Percentiles rank a stretch among this genome's conserved stretches.
Conservation (phyloP, 768 basidiomycete species). For the Candolleomyces aberdarensis region DNA sequence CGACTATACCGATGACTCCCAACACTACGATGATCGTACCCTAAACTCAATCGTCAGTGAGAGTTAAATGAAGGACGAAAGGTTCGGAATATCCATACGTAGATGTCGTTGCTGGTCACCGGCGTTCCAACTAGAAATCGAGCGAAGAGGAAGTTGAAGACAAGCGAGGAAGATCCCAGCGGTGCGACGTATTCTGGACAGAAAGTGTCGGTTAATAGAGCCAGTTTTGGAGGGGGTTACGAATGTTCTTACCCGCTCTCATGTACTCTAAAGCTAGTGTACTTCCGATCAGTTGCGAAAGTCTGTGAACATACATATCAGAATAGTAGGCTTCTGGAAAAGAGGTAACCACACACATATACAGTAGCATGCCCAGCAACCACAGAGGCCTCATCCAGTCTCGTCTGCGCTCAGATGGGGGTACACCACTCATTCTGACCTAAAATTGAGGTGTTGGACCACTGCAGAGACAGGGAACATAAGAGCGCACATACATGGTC, state of each 20-base stretch:
- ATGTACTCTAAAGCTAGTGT: constrained; percentile 86
- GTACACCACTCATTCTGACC: constrained; percentile 73
- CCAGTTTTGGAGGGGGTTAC: not conserved
- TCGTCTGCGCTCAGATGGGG: constrained; percentile 66
- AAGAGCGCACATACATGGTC: constrained; percentile 65
- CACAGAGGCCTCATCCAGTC: constrained; percentile 87
- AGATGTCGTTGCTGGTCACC: constrained; percentile 80
- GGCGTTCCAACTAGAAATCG: constrained; percentile 84
- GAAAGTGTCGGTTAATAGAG: constrained; percentile 4
- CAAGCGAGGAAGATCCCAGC: constrained; percentile 86
- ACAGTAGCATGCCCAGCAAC: constrained; percentile 90
- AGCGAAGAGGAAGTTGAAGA: constrained; percentile 97
- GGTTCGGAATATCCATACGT: constrained; percentile 41
- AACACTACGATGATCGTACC: constrained; percentile 81
- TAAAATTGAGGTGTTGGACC: constrained; percentile 20
- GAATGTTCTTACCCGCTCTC: constrained; percentile 59
- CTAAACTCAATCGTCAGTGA: constrained; percentile 30
- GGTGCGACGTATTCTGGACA: constrained; percentile 91
- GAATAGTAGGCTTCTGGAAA: constrained; percentile 5
- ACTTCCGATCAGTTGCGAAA: constrained; percentile 85
- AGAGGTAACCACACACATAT: constrained; percentile 60
- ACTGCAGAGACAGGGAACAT: not conserved
- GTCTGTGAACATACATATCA: constrained; percentile 31
- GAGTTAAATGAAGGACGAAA: not conserved
- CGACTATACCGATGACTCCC: constrained; percentile 85